These are phyloP conservation scores for Hymenoscyphus albidus DNA, from an alignment of 2,329 filamentous ascomycete genomes.

Conservation along the genomic window DNA sequence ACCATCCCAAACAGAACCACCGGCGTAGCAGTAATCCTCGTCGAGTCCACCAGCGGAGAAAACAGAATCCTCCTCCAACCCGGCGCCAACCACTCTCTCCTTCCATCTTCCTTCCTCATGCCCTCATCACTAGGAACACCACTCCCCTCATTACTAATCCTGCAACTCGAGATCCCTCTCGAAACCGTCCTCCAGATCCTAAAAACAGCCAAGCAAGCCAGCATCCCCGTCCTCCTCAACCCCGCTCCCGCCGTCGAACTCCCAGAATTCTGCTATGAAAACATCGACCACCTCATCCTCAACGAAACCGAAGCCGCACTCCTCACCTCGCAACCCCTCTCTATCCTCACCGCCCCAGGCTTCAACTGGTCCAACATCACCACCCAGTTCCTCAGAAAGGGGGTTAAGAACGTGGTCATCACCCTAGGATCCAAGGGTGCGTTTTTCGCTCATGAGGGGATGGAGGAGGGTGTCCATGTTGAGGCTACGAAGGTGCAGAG, in stretches of 20 bases:
- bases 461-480: constrained; percentile 47
- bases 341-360: constrained; percentile 44
- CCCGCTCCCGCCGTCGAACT: constrained; percentile 73
- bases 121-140: constrained; percentile 37
- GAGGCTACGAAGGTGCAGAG: constrained; percentile 62
- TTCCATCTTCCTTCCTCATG: constrained; percentile 38
- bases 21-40: constrained; percentile 71
- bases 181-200: constrained; percentile 62
- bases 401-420: constrained; percentile 74
- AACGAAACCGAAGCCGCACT: constrained; percentile 88
- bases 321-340: constrained; percentile 50
- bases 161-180: constrained; percentile 76
- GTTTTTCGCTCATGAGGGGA: constrained; percentile 53
- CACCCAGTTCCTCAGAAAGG: constrained; percentile 59
- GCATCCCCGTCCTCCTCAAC: constrained; percentile 71
- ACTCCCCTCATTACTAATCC: constrained; percentile 60
- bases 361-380: constrained; percentile 44
- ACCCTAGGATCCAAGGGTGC: constrained; percentile 82
- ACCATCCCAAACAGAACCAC: constrained; percentile 49
- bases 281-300: constrained; percentile 74
- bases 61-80: constrained; percentile 73
- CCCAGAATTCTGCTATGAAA: constrained; percentile 61
- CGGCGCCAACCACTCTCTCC: constrained; percentile 60
- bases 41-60: constrained; percentile 68
- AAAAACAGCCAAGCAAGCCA: constrained; percentile 42